A percentile compares a stretch with the other conserved stretches of the same genome.
phyloP scores from a whole-genome alignment of 345 rosid species.

The Mangifera indica region DNA sequence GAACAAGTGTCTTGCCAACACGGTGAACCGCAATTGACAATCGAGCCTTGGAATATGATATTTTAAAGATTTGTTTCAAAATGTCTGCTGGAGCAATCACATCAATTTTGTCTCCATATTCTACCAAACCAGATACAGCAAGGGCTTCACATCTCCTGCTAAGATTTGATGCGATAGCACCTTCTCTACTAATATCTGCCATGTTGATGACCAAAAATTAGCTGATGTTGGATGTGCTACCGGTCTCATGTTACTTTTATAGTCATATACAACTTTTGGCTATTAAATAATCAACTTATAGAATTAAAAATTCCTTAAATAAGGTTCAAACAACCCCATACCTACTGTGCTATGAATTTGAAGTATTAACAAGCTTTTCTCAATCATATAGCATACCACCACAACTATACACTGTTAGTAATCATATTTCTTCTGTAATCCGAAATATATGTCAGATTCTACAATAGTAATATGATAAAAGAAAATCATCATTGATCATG shows the following conservation, averaged over 20 bases:
- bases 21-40: conserved; percentile 90
- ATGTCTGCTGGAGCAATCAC: conserved; percentile 89
- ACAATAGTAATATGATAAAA: neutral
- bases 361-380: neutral
- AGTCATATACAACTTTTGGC: neutral
- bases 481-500: neutral
- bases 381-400: neutral
- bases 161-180: conserved; percentile 59
- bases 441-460: neutral
- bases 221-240: neutral
- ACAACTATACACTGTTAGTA: too few species aligned
- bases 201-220: conserved; percentile 23
- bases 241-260: too few species aligned
- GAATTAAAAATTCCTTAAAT: too few species aligned
- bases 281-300: too few species aligned
- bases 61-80: conserved; percentile 91
- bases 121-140: conserved; percentile 90
- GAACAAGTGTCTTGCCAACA: conserved; percentile 85
- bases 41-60: conserved; percentile 91
- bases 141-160: conserved; percentile 83
- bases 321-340: neutral
- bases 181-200: conserved; percentile 71
- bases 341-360: neutral
- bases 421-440: neutral
- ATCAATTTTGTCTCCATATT: conserved; percentile 94